Conservation (phyloP, 2,329 filamentous ascomycete genomes). For the Claviceps monticola region DNA sequence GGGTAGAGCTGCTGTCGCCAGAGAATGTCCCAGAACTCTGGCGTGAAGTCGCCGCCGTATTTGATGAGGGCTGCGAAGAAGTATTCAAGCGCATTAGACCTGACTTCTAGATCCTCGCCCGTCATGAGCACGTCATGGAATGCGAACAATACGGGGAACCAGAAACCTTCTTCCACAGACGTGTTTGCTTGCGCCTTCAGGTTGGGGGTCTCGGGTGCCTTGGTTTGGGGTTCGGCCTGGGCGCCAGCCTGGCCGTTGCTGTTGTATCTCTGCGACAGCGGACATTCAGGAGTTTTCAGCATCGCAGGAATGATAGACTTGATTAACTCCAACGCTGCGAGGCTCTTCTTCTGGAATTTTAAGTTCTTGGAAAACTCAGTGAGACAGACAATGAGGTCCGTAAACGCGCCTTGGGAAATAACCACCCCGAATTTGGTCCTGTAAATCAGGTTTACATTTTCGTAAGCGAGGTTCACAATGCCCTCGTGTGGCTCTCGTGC, state of each 20-base stretch:
- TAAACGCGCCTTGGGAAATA: constrained; percentile 91
- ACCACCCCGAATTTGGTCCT: constrained; percentile 91
- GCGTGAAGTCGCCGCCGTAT: constrained; percentile 81
- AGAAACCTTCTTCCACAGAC: constrained; percentile 91
- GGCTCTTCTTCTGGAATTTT: constrained; percentile 94
- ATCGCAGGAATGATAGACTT: constrained; percentile 91
- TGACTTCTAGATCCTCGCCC: constrained; percentile 91
- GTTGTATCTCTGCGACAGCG: constrained; percentile 52
- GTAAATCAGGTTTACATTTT: constrained; percentile 93
- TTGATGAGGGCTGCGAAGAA: constrained; percentile 87
- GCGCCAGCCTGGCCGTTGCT: constrained; percentile 18
- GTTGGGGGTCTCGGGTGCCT: constrained; percentile 29
- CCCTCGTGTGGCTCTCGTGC: constrained; percentile 85
- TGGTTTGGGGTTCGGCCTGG: constrained; percentile 28
- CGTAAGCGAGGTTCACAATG: constrained; percentile 92
- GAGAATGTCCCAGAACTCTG: constrained; percentile 95
- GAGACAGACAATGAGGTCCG: constrained; percentile 87
- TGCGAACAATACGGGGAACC: constrained; percentile 95
- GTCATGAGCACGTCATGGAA: constrained; percentile 99
- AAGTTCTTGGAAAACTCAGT: constrained; percentile 99
- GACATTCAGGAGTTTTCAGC: constrained; percentile 91
- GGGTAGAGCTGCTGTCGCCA: constrained; percentile 95
- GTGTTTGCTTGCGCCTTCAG: constrained; percentile 44
- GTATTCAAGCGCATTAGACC: constrained; percentile 81
- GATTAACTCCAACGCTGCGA: constrained; percentile 88